A percentile compares a stretch with the other conserved stretches of the same genome.
These are phyloP conservation scores for Diaporthe eres DNA, from an alignment of 2,329 filamentous ascomycete species.

Conservation along the genomic window DNA sequence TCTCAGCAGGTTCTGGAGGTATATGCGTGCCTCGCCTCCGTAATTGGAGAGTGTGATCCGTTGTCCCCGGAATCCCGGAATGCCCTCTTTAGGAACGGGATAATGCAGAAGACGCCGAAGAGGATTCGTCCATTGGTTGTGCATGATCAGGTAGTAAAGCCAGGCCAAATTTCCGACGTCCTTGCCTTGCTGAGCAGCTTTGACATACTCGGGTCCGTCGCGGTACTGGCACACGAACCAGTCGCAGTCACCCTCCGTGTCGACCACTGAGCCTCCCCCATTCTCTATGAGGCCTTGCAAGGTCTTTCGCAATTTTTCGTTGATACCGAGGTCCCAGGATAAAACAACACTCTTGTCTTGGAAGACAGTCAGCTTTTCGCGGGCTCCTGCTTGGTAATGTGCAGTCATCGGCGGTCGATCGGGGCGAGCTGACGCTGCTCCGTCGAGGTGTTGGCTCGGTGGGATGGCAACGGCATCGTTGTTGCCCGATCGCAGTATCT, in stretches of 20 bases:
- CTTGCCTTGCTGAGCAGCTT: slow-evolving; percentile 82
- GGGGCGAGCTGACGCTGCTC: slow-evolving; percentile 70
- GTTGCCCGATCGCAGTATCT: slow-evolving; percentile 76
- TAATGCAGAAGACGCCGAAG: slow-evolving; percentile 89
- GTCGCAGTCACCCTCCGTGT: slow-evolving; percentile 77
- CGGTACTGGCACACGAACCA: slow-evolving; percentile 92
- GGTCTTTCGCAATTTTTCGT: slow-evolving; percentile 74
- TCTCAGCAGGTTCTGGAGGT: slow-evolving; percentile 90
- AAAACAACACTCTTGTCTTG: slow-evolving; percentile 83
- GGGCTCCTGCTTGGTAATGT: slow-evolving; percentile 51
- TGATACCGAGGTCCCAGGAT: slow-evolving; percentile 80
- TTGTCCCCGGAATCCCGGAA: slow-evolving; percentile 83
- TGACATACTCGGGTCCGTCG: slow-evolving; percentile 82
- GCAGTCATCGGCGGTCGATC: slow-evolving; percentile 55
- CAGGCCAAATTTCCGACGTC: slow-evolving; percentile 93
- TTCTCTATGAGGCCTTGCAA: slow-evolving; percentile 78
- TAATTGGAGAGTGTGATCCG: slow-evolving; percentile 96
- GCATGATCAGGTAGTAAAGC: slow-evolving; percentile 92
- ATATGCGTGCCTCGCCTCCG: slow-evolving; percentile 91
- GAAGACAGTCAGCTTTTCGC: slow-evolving; percentile 79
- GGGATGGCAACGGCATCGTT: slow-evolving; percentile 71
- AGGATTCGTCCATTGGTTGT: slow-evolving; percentile 90
- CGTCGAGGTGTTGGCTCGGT: slow-evolving; percentile 73
- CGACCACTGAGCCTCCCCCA: slow-evolving; percentile 79
- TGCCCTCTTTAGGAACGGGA: slow-evolving; percentile 81